phyloP scores from a whole-genome alignment of 495 filamentous ascomycete genomes.

The Aspergillus diversus region DNA sequence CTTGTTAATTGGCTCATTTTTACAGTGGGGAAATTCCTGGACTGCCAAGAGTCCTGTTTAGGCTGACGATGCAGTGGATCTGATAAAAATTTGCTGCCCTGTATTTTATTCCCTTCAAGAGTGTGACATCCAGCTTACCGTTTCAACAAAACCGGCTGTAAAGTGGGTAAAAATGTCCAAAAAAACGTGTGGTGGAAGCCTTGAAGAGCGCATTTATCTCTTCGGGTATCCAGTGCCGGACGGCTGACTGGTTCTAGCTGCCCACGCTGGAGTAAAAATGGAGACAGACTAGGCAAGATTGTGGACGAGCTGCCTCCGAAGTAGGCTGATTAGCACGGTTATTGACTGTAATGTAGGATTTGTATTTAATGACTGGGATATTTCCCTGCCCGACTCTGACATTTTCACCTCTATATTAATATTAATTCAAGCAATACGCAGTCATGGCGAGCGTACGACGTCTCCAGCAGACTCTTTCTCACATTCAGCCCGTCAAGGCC shows the following conservation, averaged over 20 bases:
- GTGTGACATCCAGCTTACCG: constrained; percentile 6
- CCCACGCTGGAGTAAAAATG: constrained; percentile 1
- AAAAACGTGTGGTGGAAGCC: neutral
- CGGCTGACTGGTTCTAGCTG: neutral
- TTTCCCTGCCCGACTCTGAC: constrained; percentile 6
- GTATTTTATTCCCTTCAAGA: constrained; percentile 1
- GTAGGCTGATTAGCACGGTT: constrained; percentile 8
- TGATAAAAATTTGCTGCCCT: constrained; percentile 8
- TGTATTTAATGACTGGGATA: constrained; percentile 19
- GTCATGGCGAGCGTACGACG: constrained; percentile 41
- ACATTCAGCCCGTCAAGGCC: constrained; percentile 30
- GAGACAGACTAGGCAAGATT: neutral
- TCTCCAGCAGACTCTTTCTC: constrained; percentile 44
- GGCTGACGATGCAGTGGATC: constrained; percentile 7
- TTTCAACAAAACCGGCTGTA: constrained; percentile 7
- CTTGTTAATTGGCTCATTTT: constrained; percentile 3
- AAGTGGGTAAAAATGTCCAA: constrained; percentile 9
- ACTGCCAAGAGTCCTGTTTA: constrained; percentile 9
- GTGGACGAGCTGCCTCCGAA: constrained; percentile 14
- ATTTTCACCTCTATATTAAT: neutral
- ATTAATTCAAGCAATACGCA: neutral
- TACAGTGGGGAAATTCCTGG: neutral
- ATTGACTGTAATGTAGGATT: constrained; percentile 1
- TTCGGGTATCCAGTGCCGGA: constrained; percentile 21
- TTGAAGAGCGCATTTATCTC: neutral